Evolutionary conservation across 495 filamentous ascomycete species (phyloP).

Genomic region (Neurospora pannonica): DNA sequence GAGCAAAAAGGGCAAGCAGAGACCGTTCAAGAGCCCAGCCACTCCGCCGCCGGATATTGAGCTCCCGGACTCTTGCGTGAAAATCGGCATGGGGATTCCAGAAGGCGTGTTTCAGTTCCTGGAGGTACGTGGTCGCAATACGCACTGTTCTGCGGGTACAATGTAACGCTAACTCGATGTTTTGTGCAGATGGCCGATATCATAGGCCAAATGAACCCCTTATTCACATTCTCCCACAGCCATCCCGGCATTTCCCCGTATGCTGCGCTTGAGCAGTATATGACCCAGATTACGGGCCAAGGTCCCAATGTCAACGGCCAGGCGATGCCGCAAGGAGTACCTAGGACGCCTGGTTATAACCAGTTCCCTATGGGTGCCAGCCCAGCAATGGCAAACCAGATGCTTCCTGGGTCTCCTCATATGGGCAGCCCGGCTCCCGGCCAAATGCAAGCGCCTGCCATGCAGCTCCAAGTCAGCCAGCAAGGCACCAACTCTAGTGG

Average conservation of each 20-base stretch:
- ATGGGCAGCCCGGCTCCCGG: slow-evolving; percentile 48
- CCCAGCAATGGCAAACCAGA: slow-evolving; percentile 44
- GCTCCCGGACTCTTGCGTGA: slow-evolving; percentile 55
- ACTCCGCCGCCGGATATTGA: slow-evolving; percentile 46
- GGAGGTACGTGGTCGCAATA: slow-evolving; percentile 42
- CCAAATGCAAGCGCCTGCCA: slow-evolving; percentile 53
- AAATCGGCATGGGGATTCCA: slow-evolving; percentile 48
- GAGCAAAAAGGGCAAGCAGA: slow-evolving; percentile 58
- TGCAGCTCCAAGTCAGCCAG: slow-evolving; percentile 65
- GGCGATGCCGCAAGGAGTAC: slow-evolving; percentile 27
- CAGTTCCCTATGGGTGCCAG: slow-evolving; percentile 46
- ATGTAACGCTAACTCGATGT: neutral
- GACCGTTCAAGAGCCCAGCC: slow-evolving; percentile 36
- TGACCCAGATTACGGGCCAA: slow-evolving; percentile 29
- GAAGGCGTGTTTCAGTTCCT: slow-evolving; percentile 55
- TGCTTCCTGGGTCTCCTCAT: slow-evolving; percentile 52
- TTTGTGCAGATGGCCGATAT: slow-evolving; percentile 56
- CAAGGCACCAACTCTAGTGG: slow-evolving; percentile 61
- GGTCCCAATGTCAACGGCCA: slow-evolving; percentile 33
- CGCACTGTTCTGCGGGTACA: neutral
- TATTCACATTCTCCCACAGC: slow-evolving; percentile 52
- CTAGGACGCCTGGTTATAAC: slow-evolving; percentile 38
- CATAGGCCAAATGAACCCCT: slow-evolving; percentile 61
- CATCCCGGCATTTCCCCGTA: slow-evolving; percentile 51
- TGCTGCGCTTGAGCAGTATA: slow-evolving; percentile 52